Percentiles rank a stretch among this genome's conserved stretches.
These are phyloP conservation scores for Myxozyma vanderwaltii DNA, from an alignment of 805 yeast genomes.

Conservation along the genomic window DNA sequence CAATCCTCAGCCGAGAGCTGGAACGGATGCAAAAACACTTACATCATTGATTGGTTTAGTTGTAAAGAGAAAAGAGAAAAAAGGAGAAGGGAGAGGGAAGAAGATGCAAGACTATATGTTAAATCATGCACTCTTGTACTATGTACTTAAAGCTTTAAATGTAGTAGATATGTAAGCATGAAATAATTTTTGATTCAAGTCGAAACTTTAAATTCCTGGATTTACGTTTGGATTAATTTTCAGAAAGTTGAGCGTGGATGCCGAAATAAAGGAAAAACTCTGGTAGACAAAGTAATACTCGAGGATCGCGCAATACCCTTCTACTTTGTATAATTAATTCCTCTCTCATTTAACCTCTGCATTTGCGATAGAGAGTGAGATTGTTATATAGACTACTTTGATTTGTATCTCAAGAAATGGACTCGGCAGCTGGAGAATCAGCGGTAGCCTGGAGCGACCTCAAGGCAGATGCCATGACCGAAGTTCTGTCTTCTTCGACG, in stretches of 20 bases:
- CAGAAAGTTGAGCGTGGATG: neutral
- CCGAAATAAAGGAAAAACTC: neutral
- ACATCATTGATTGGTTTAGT: constrained; percentile 38
- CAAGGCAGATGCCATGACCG: constrained; percentile 17
- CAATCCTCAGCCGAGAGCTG: constrained; percentile 34
- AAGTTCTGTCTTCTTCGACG: constrained; percentile 30
- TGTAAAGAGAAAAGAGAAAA: constrained; percentile 26
- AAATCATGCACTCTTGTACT: neutral
- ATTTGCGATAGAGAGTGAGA: no score
- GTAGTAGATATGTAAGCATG: no score
- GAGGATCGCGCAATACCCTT: neutral
- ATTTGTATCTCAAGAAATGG: constrained; percentile 5
- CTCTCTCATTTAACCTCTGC: no score
- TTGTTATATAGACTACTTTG: no score
- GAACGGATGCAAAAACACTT: constrained; percentile 28
- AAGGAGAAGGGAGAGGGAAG: neutral
- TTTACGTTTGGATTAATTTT: neutral
- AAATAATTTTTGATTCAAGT: no score
- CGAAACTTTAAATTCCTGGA: no score
- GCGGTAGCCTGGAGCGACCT: constrained; percentile 25
- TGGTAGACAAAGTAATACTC: neutral
- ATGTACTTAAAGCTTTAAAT: neutral
- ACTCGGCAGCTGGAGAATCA: constrained; percentile 14
- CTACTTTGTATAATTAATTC: no score
- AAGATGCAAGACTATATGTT: neutral